Evolutionary conservation across 1,284 basidiomycete genomes (phyloP), one percentile per base, ranked within the genome.

Genomic region (Meira miltonrushii): DNA sequence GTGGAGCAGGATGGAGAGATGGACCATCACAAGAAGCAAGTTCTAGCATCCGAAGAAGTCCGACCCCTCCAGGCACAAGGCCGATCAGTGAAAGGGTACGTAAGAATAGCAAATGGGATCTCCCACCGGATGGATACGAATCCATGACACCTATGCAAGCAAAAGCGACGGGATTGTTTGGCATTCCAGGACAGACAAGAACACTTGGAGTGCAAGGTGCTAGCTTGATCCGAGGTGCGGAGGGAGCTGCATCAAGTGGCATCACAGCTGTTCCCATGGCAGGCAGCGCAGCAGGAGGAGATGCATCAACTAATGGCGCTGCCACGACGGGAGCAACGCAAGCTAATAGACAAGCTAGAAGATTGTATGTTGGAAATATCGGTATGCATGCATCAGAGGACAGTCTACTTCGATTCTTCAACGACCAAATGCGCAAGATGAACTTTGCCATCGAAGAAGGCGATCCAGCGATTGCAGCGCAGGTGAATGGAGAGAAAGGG

Each of bases 401-500:
- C 72, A 90, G 88, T 76, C 82, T 98, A 49, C 85, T 87, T 17
- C 87, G 89, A 52, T 94, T 96, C 82, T 95, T 97, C 85, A 97
- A 96, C 75, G 82, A 83, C 59, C 90, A 94, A 81, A 96, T 98
- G 92, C 85, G 84, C 50, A 91, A 97, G 79, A 69, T 77, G 57
- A 74, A 77, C 17, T 88, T 90, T 84, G 69, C 67, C 51, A 63
- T 65, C 15, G 61, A 64, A 13, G 57, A 60, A 28, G 70, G 66
- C 41, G 92, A 93, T 66, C 90, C 94, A 11, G 90, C 96, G 40
- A 83, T 93, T 23, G 87, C 87, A 10, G 92, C 94, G 1, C 90
- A 95, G 74, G 89, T 95, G 81, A 96, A 96, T 78, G 90, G 91
- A 70, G 95, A 97, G 79, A 97, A 96, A 83, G 91, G 90, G 69